A percentile compares a stretch with the other conserved stretches of the same genome.
Evolutionary conservation across 2,329 filamentous ascomycete genomes (phyloP).

Genomic region (Diaporthe aspalathi): DNA sequence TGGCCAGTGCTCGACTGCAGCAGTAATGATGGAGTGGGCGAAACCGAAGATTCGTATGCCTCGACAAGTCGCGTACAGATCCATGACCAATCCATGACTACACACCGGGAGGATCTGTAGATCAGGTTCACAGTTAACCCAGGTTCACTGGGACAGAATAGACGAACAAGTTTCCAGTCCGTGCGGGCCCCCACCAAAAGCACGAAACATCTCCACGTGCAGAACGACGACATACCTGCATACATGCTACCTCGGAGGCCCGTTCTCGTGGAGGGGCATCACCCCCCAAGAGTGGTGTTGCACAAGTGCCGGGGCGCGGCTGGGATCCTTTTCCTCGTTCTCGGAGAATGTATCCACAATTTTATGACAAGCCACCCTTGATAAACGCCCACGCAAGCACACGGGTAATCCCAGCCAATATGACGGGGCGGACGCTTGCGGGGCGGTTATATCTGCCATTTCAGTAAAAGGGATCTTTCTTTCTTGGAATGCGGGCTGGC

Average conservation of each 20-base stretch:
- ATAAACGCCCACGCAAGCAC: background rate
- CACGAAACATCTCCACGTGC: constrained; percentile 21
- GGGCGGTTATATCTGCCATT: background rate
- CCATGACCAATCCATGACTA: too few species aligned
- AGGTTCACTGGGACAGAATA: background rate
- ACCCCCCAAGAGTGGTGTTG: background rate
- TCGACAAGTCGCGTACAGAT: background rate
- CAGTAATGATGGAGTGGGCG: background rate
- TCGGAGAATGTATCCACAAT: constrained; percentile 9
- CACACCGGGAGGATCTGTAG: constrained; percentile 2
- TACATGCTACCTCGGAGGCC: background rate
- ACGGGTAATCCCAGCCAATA: constrained; percentile 14
- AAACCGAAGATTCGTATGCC: constrained; percentile 5
- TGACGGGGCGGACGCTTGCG: constrained; percentile 12
- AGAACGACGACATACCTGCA: constrained; percentile 5
- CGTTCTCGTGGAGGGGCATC: background rate
- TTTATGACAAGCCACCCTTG: constrained; percentile 20
- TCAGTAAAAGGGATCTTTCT: background rate
- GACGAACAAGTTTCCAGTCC: constrained; percentile 23
- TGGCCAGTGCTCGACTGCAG: background rate
- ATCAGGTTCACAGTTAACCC: background rate
- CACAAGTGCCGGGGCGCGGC: background rate
- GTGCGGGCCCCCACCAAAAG: background rate
- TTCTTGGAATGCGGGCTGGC: constrained; percentile 17
- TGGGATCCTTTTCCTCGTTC: background rate